Base-by-base conservation (phyloP, 495 filamentous ascomycete genomes). In the Aspergillus panamensis region DNA sequence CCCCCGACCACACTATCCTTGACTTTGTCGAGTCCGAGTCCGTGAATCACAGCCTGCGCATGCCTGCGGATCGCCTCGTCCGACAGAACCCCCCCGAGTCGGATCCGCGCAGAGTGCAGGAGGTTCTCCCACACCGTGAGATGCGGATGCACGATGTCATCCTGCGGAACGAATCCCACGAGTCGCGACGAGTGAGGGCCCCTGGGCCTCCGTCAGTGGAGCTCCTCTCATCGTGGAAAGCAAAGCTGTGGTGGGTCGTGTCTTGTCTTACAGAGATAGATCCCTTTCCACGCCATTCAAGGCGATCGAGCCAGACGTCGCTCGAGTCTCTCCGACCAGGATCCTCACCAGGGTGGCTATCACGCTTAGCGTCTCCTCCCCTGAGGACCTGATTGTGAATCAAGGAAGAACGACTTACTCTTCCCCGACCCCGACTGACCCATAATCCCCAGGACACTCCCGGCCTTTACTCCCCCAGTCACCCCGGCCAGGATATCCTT, bases 131-230 rank as follows among this genome's bases (percentile, higher is more conserved):
- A 69, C 13, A 83, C 78, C 0, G 80, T 81, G 7, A 82, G 59
- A 49, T 82, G 75, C 1, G 77, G 75, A 2, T 81, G 64, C 3
- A 80, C 71, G 29, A 80, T 64, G 52, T 82, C 78, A 44, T 82
- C 77, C 55, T 82, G 79, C 3, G 80, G 79, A 21, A 84, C 81
- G 51, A 82, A 82, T 14, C 79, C 81, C 16, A 82, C 79, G 51
- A 80, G 48, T 25, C 25, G 25, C 5, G 25, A 25, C 25, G 25
- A 25, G 25, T 25, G 25, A 5, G 2, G 25, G 25, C 25, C 25
- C 25, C 25, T 25, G 47, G 1, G n/a, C 25, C 47, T 13, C 21
- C 25, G 13, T 49, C 8, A n/a, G 35, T 3, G n/a, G 35, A 39
- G 8, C 25, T n/a, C 25, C 25, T 2, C 25, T 25, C 2, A 39